phyloP scores from a whole-genome alignment of 331 rosid genomes.

The Acacia pycnantha region DNA sequence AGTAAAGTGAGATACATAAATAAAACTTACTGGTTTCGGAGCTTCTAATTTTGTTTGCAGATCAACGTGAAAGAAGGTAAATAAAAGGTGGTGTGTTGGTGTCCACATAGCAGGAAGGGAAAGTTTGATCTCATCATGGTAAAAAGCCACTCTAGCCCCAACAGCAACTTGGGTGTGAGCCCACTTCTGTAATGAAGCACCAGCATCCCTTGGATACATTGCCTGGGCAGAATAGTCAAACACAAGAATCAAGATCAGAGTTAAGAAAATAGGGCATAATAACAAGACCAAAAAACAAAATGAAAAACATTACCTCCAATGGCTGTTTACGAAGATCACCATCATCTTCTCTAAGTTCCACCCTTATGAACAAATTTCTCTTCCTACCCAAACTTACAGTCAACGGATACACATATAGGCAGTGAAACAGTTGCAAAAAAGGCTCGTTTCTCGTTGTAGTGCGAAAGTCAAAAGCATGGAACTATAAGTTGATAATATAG shows the following conservation, averaged over 20 bases:
- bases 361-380: constrained; percentile 86
- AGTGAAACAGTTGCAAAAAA: constrained; percentile 97
- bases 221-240: constrained; percentile 58
- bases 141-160: constrained; percentile 83
- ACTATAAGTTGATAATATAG: constrained; percentile 56
- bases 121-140: constrained; percentile 93
- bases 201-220: constrained; percentile 79
- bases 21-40: constrained; percentile 82
- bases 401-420: constrained; percentile 89
- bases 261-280: constrained; percentile 19
- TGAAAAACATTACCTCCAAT: constrained; percentile 64
- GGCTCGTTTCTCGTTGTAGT: constrained; percentile 92
- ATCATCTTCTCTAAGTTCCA: constrained; percentile 94
- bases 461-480: constrained; percentile 99
- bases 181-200: constrained; percentile 69
- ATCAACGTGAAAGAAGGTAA: constrained; percentile 88
- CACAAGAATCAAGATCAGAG: constrained; percentile 15
- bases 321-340: constrained; percentile 85
- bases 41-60: constrained; percentile 93
- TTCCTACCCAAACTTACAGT: constrained; percentile 95
- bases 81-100: constrained; percentile 84
- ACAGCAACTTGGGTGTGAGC: constrained; percentile 88
- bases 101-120: constrained; percentile 97
- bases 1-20: constrained; percentile 27
- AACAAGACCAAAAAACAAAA: not conserved